Base-by-base conservation (phyloP, 2,329 filamentous ascomycete species). In the Microdochium nivale region DNA sequence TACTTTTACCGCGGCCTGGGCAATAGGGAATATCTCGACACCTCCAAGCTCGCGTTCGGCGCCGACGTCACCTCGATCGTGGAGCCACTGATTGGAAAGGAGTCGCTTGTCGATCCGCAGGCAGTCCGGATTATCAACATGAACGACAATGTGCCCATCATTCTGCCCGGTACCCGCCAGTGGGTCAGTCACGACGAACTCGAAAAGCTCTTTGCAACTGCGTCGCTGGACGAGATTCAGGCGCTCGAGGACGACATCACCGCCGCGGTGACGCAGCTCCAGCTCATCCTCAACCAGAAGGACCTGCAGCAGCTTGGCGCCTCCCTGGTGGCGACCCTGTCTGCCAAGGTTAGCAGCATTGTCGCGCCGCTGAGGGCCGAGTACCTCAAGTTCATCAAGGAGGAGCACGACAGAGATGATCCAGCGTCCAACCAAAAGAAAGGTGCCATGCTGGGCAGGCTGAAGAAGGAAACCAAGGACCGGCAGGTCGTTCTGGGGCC, bases 1-100 rank as follows among this genome's bases (percentile, higher is more conserved):
- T 62, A 60, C 52, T 61, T 62, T 43, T 62, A 62, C 49, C 43
- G 60, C 21, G 59, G 60, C 21, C 54, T 62, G 25, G 53, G 54
- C n/a, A 55, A 58, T 27, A 55, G 49, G 43, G 37, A 35, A 0
- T 35, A 54, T 25, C 50, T 61, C 9, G 54, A 61, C 23, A 58
- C 59, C 3, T 51, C 55, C 10, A 53, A 47, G 1, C 48, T 59
- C 13, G 55, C 52, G 27, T 62, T 62, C 51, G 60, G 54, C 5
- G 55, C 52, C 40, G 40, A 44, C 40, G 40, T 44, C 3, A 44
- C 40, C 9, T 11, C 16, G n/a, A 19, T 23, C n/a, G 21, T 44
- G 7, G 19, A 21, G 40, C 40, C 40, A 5, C 40, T 44, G 40
- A 10, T 44, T 30, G 27, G 27, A 5, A 30, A 11, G 27, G 27